A percentile compares a stretch with the other conserved stretches of the same genome.
phyloP scores from a whole-genome alignment of 2,329 filamentous ascomycete genomes.

The Neopestalotiopsis sp. region DNA sequence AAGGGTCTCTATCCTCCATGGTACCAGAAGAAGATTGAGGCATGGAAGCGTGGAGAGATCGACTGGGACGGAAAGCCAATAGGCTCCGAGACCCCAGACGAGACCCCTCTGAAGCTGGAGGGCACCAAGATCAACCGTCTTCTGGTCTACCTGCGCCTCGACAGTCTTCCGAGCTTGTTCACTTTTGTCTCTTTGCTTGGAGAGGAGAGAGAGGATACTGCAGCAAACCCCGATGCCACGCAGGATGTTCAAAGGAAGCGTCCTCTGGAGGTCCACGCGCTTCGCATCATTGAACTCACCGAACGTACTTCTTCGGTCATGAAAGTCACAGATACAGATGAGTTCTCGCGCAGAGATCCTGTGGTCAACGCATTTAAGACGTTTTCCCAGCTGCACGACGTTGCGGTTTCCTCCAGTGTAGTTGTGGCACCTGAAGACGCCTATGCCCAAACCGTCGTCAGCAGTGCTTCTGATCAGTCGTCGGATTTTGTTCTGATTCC shows the following conservation, averaged over 20 bases:
- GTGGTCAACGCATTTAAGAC: slow-evolving; percentile 91
- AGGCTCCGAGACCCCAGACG: slow-evolving; percentile 42
- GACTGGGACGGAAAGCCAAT: slow-evolving; percentile 78
- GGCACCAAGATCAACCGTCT: slow-evolving; percentile 62
- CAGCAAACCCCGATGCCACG: slow-evolving; percentile 22
- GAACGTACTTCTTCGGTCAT: slow-evolving; percentile 95
- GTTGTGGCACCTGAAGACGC: slow-evolving; percentile 78
- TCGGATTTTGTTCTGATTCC: slow-evolving; percentile 83
- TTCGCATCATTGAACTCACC: slow-evolving; percentile 86
- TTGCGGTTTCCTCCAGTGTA: slow-evolving; percentile 82
- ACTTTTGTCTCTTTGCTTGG: slow-evolving; percentile 82
- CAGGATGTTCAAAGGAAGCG: slow-evolving; percentile 41
- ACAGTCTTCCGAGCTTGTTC: slow-evolving; percentile 82
- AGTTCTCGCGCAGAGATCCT: slow-evolving; percentile 75
- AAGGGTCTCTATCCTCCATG: slow-evolving; percentile 72
- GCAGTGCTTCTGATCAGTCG: slow-evolving; percentile 70
- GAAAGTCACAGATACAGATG: slow-evolving; percentile 84
- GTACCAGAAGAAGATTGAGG: slow-evolving; percentile 75
- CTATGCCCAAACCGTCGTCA: slow-evolving; percentile 78
- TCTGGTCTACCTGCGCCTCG: slow-evolving; percentile 81
- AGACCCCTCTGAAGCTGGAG: slow-evolving; percentile 36
- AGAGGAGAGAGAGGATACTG: slow-evolving; percentile 40
- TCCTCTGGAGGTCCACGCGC: slow-evolving; percentile 76
- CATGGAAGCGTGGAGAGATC: slow-evolving; percentile 67
- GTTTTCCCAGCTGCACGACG: slow-evolving; percentile 82